phyloP scores from a whole-genome alignment of 768 basidiomycete species.

The Naganishia friedmannii region DNA sequence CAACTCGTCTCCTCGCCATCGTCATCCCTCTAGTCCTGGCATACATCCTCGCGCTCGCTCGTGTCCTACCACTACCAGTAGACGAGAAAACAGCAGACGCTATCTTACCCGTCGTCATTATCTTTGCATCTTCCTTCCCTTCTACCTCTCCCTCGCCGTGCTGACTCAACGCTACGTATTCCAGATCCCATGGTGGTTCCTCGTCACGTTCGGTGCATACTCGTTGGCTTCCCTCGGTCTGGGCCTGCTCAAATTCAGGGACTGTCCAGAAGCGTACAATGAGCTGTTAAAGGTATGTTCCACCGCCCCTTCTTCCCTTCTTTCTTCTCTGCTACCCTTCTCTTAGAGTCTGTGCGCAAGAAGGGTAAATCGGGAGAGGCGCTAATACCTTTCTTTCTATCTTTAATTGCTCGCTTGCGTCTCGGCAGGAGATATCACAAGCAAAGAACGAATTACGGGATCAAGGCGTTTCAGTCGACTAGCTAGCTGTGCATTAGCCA shows the following conservation, averaged over 20 bases:
- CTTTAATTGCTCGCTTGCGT: no score
- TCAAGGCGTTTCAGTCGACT: slow-evolving; percentile 65
- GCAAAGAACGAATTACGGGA: slow-evolving; percentile 63
- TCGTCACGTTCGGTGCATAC: slow-evolving; percentile 75
- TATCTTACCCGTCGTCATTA: slow-evolving; percentile 64
- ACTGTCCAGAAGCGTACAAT: slow-evolving; percentile 75
- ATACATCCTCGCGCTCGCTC: slow-evolving; percentile 63
- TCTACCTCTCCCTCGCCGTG: not conserved
- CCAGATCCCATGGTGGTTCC: slow-evolving; percentile 77
- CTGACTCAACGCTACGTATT: not conserved
- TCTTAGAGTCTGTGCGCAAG: no score
- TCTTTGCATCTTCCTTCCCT: not conserved
- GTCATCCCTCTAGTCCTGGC: slow-evolving; percentile 55
- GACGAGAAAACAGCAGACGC: slow-evolving; percentile 57
- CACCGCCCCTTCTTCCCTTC: not conserved
- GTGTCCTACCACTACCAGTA: slow-evolving; percentile 61
- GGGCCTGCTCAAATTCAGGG: slow-evolving; percentile 69
- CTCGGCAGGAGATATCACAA: slow-evolving; percentile 30
- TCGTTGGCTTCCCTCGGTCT: slow-evolving; percentile 72
- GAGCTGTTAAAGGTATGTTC: slow-evolving; percentile 63
- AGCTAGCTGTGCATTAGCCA: slow-evolving; percentile 11
- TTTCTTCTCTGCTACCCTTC: no score
- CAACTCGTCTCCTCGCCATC: slow-evolving; percentile 58
- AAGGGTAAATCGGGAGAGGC: no score
- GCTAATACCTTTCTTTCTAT: no score